phyloP scores from a whole-genome alignment of 1,139 yeast genomes.

The Pichia cactophila region DNA sequence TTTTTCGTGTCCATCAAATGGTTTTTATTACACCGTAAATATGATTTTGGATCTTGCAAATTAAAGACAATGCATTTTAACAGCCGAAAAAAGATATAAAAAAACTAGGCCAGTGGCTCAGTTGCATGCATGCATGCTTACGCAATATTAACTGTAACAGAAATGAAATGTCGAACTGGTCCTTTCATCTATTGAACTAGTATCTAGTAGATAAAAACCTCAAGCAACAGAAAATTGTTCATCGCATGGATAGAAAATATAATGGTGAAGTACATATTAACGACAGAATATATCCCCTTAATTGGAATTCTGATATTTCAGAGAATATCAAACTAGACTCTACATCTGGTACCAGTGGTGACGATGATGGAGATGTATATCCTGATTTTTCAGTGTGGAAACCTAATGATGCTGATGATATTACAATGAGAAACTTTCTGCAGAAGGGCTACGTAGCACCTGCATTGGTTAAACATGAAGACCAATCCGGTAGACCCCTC shows the following conservation, averaged over 20 bases:
- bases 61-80: no score
- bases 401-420: conserved; percentile 51
- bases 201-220: neutral
- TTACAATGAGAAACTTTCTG: conserved; percentile 39
- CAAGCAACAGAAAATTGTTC: neutral
- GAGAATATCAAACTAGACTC: neutral
- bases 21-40: neutral
- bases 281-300: conserved; percentile 30
- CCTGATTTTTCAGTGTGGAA: conserved; percentile 84
- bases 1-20: conserved; percentile 36
- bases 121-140: no score
- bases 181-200: no score
- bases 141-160: no score
- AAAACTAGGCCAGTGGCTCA: no score
- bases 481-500: conserved; percentile 45
- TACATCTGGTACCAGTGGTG: neutral
- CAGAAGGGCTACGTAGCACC: conserved; percentile 54
- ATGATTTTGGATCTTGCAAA: neutral
- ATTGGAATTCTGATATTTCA: conserved; percentile 15
- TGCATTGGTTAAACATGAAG: conserved; percentile 51
- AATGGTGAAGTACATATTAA: conserved; percentile 27
- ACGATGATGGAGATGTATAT: conserved; percentile 29
- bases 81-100: no score
- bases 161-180: no score
- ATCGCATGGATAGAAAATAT: neutral